Evolutionary conservation across 1,139 yeast genomes (phyloP).

Genomic region (Candida gigantensis): DNA sequence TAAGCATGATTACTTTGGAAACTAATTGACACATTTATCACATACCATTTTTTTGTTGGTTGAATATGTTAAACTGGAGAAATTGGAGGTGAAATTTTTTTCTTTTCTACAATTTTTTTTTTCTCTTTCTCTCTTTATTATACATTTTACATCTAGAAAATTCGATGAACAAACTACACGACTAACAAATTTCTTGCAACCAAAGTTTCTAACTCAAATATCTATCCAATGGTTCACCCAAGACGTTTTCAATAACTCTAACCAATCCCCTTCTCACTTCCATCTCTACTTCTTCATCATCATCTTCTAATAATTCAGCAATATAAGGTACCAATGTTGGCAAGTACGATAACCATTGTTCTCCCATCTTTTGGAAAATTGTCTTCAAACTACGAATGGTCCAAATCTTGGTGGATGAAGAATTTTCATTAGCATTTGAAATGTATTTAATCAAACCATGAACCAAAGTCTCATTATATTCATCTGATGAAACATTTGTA

Average conservation of each 20-base stretch:
- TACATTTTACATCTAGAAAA: conserved; percentile 5
- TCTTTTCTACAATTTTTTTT: not conserved
- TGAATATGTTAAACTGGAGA: not conserved
- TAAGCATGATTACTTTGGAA: conserved; percentile 7
- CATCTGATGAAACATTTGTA: conserved; percentile 73
- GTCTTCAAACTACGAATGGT: conserved; percentile 76
- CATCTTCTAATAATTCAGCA: conserved; percentile 94
- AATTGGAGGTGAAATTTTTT: conserved; percentile 2
- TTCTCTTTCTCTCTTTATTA: not conserved
- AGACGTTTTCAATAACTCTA: conserved; percentile 83
- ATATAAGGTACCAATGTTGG: conserved; percentile 95
- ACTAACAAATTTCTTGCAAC: conserved; percentile 7
- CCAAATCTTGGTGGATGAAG: conserved; percentile 65
- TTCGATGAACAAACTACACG: conserved; percentile 11
- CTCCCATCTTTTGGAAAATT: conserved; percentile 89
- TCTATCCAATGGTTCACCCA: conserved; percentile 94
- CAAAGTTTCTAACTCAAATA: conserved; percentile 58
- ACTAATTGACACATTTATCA: not conserved
- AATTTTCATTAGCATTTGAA: conserved; percentile 36
- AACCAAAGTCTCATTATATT: conserved; percentile 61
- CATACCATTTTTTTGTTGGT: conserved; percentile 10
- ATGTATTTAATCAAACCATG: conserved; percentile 39
- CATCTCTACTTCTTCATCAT: conserved; percentile 87
- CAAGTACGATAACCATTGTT: conserved; percentile 85
- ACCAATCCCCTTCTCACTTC: conserved; percentile 93